Conservation (phyloP, 2,329 filamentous ascomycete genomes). For the Diplodia intermedia region DNA sequence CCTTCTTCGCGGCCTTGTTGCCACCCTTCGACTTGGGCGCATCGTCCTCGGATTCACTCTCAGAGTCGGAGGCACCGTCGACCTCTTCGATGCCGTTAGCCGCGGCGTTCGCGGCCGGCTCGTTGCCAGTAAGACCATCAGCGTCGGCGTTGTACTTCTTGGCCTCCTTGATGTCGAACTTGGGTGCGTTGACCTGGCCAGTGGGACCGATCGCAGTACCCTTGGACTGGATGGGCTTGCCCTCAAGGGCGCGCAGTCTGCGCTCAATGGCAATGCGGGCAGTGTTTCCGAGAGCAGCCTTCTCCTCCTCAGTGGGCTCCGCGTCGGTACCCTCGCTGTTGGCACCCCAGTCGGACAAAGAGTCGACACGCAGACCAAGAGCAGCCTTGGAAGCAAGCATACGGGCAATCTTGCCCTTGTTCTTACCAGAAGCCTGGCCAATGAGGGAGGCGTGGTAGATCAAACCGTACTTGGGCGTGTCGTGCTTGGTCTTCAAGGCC, state of each 20-base stretch:
- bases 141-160: conserved; percentile 95
- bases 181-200: conserved; percentile 65
- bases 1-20: conserved; percentile 46
- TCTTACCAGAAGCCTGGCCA: conserved; percentile 94
- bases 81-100: conserved; percentile 58
- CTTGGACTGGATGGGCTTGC: conserved; percentile 83
- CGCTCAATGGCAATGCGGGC: conserved; percentile 77
- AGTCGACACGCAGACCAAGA: conserved; percentile 90
- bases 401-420: conserved; percentile 99
- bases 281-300: conserved; percentile 77
- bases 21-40: conserved; percentile 32
- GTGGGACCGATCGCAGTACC: conserved; percentile 77
- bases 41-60: conserved; percentile 45
- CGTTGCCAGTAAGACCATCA: conserved; percentile 78
- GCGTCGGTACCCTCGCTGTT: conserved; percentile 41
- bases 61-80: conserved; percentile 47
- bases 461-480: conserved; percentile 97
- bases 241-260: conserved; percentile 79
- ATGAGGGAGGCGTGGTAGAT: conserved; percentile 76
- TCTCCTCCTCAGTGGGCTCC: conserved; percentile 84
- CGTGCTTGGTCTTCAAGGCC: conserved; percentile 98
- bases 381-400: conserved; percentile 94
- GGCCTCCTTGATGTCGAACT: conserved; percentile 91
- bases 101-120: conserved; percentile 60
- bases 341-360: conserved; percentile 77